Conservation (phyloP, 805 yeast species). For the Grigorovia yakushimaensis region DNA sequence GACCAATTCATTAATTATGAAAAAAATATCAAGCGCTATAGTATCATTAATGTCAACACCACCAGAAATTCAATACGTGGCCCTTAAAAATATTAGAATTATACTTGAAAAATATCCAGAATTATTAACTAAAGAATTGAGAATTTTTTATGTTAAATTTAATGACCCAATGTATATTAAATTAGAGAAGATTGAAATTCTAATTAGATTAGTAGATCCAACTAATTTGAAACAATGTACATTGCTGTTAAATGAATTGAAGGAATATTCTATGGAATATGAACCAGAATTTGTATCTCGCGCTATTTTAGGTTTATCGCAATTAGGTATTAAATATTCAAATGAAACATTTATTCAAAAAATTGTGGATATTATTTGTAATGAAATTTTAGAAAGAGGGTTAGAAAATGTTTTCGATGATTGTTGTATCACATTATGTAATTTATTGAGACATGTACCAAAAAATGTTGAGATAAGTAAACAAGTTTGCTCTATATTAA, state of each 20-base stretch:
- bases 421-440: constrained; percentile 47
- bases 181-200: constrained; percentile 64
- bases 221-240: constrained; percentile 38
- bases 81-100: constrained; percentile 81
- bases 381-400: constrained; percentile 44
- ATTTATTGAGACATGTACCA: constrained; percentile 59
- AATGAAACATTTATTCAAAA: constrained; percentile 38
- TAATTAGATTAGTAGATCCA: constrained; percentile 58
- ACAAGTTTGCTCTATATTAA: constrained; percentile 20
- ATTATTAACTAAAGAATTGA: constrained; percentile 63
- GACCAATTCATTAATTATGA: constrained; percentile 32
- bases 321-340: constrained; percentile 54
- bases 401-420: constrained; percentile 61
- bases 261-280: constrained; percentile 77
- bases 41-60: constrained; percentile 81
- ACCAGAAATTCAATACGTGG: constrained; percentile 92
- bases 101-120: constrained; percentile 82
- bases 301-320: constrained; percentile 59
- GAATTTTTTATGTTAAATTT: constrained; percentile 85
- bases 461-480: constrained; percentile 22
- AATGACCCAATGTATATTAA: constrained; percentile 74
- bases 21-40: constrained; percentile 73
- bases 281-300: constrained; percentile 67
- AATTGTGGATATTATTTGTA: constrained; percentile 46
- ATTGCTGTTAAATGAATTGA: constrained; percentile 55